phyloP scores from a whole-genome alignment of 495 filamentous ascomycete species.

The Rhypophila decipiens region DNA sequence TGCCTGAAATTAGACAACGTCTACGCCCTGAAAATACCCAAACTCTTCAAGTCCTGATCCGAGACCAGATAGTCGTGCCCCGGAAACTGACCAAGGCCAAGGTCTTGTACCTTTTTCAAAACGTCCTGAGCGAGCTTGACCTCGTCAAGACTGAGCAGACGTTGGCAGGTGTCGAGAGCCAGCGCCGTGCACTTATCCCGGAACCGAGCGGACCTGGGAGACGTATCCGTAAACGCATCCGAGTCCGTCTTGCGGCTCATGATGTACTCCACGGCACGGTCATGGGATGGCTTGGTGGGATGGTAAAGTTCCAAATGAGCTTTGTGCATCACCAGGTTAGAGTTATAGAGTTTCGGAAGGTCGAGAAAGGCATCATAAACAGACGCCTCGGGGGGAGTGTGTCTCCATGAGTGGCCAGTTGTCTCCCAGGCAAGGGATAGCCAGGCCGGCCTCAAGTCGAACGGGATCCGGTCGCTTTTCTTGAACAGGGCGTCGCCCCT shows the following conservation, averaged over 20 bases:
- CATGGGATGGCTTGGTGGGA: constrained; percentile 28
- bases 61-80: no score
- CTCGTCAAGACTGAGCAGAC: constrained; percentile 14
- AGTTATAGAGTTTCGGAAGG: constrained; percentile 14
- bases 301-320: constrained; percentile 40
- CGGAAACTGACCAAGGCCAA: no score
- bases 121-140: constrained; percentile 11
- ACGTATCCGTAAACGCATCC: background rate
- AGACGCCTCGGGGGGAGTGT: constrained; percentile 22
- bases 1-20: no score
- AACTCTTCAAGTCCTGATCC: no score
- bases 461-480: background rate
- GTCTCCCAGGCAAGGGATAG: constrained; percentile 22
- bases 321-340: constrained; percentile 10
- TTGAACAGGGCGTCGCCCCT: constrained; percentile 20
- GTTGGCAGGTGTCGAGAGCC: constrained; percentile 20
- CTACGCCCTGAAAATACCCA: no score
- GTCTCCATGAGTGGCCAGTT: constrained; percentile 24
- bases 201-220: no score
- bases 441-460: constrained; percentile 21
- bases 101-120: constrained; percentile 6
- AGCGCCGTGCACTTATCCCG: constrained; percentile 8
- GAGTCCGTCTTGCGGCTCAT: constrained; percentile 4
- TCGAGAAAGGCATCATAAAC: constrained; percentile 37
- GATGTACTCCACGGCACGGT: constrained; percentile 29